A percentile compares a stretch with the other conserved stretches of the same genome.
Conservation (phyloP, 176 grass and related monocot genomes). For the Eragrostis curvula region DNA sequence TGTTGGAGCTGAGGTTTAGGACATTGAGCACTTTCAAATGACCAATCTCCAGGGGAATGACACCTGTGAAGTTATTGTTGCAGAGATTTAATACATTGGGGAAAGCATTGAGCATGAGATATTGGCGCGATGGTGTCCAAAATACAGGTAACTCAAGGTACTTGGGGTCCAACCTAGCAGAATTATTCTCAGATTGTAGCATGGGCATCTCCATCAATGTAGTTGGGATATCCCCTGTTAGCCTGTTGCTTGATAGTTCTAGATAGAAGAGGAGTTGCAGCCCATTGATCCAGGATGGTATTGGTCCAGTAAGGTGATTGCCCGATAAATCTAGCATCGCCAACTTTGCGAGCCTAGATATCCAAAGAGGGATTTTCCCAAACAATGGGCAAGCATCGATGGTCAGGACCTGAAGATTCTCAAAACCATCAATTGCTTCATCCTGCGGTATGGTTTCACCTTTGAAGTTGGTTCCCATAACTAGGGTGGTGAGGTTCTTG, state of each 20-base stretch:
- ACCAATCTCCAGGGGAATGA: constrained; percentile 58
- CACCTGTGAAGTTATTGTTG: constrained; percentile 56
- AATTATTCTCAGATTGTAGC: constrained; percentile 51
- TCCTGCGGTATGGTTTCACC: constrained; percentile 56
- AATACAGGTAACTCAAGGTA: constrained; percentile 74
- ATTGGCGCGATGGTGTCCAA: constrained; percentile 53
- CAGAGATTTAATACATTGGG: constrained; percentile 45
- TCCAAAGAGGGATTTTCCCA: constrained; percentile 66
- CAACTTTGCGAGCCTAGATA: constrained; percentile 64
- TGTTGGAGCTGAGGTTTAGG: constrained; percentile 63
- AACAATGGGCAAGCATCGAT: constrained; percentile 47
- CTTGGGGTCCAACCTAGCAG: constrained; percentile 51
- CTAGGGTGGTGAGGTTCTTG: constrained; percentile 57
- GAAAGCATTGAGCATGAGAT: constrained; percentile 62
- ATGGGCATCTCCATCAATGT: constrained; percentile 56
- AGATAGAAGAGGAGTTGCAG: constrained; percentile 69
- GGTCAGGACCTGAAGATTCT: constrained; percentile 58
- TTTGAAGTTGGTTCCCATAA: constrained; percentile 67
- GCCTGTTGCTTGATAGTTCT: constrained; percentile 59
- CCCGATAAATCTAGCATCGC: constrained; percentile 67
- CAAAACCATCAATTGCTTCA: constrained; percentile 55
- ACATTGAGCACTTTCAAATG: constrained; percentile 51
- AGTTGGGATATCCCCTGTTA: constrained; percentile 62
- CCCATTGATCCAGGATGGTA: constrained; percentile 66
- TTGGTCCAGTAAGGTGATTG: constrained; percentile 62